Evolutionary conservation across 495 filamentous ascomycete genomes (phyloP).

Genomic region (Elasticomyces elasticus): DNA sequence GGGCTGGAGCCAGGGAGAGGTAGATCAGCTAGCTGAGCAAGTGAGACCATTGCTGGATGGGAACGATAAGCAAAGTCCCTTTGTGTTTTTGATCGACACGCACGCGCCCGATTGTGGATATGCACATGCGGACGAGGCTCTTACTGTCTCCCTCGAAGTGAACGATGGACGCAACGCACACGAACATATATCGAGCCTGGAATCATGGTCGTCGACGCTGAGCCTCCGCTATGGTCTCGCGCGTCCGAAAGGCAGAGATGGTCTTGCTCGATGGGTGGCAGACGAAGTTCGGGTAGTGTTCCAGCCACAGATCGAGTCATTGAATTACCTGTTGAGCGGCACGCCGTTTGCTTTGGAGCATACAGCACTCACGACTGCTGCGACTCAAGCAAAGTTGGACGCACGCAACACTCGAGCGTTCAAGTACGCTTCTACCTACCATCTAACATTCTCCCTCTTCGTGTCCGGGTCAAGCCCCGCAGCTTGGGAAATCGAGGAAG

Average conservation of each 20-base stretch:
- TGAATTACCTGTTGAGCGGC: constrained; percentile 67
- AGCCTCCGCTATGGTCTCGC: constrained; percentile 69
- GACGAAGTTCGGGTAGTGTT: constrained; percentile 69
- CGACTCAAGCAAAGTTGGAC: constrained; percentile 43
- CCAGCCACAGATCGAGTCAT: constrained; percentile 79
- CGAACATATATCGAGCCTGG: constrained; percentile 48
- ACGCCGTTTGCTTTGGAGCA: constrained; percentile 16
- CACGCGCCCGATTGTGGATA: background rate
- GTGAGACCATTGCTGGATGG: background rate
- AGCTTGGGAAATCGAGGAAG: constrained; percentile 82
- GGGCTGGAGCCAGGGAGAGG: background rate
- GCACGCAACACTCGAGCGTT: constrained; percentile 65
- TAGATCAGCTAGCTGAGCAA: constrained; percentile 1
- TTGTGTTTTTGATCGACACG: background rate
- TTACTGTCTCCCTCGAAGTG: background rate
- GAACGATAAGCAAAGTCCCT: background rate
- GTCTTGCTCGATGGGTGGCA: constrained; percentile 72
- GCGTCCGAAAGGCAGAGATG: constrained; percentile 56
- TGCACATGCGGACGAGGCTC: background rate
- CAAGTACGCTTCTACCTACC: constrained; percentile 89
- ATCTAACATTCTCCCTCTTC: constrained; percentile 92
- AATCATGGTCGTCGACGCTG: constrained; percentile 59
- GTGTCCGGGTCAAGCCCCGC: constrained; percentile 66
- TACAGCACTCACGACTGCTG: constrained; percentile 29
- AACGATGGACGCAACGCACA: constrained; percentile 36